Conservation (phyloP, 2,329 filamentous ascomycete species). For the Alternaria gaisen region DNA sequence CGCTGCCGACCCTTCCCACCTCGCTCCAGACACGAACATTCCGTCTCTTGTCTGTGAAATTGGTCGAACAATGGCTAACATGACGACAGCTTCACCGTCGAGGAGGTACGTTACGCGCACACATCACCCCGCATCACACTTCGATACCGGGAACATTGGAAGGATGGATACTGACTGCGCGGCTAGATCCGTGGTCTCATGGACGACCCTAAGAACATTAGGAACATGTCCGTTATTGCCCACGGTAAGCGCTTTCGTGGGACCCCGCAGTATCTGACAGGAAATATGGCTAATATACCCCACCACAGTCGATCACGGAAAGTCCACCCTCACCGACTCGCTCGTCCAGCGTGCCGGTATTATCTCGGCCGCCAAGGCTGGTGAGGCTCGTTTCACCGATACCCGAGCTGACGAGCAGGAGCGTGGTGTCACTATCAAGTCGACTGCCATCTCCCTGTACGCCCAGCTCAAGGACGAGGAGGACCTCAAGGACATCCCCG, state of each 20-base stretch:
- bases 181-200: conserved; percentile 75
- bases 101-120: conserved; percentile 69
- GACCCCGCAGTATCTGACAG: conserved; percentile 23
- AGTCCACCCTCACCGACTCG: conserved; percentile 99
- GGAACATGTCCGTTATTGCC: conserved; percentile 99
- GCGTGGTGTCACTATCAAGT: conserved; percentile 99
- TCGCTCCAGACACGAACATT: neutral
- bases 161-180: conserved; percentile 39
- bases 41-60: neutral
- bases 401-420: conserved; percentile 98
- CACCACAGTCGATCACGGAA: conserved; percentile 89
- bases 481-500: conserved; percentile 92
- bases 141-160: conserved; percentile 21
- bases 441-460: conserved; percentile 98
- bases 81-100: conserved; percentile 88
- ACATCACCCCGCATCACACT: conserved; percentile 27
- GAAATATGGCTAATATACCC: conserved; percentile 36
- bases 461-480: conserved; percentile 81
- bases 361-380: conserved; percentile 96
- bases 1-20: conserved; percentile 15
- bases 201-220: conserved; percentile 80
- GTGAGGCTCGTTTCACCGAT: conserved; percentile 94
- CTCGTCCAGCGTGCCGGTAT: conserved; percentile 99
- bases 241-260: conserved; percentile 69
- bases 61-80: conserved; percentile 58